Conservation (phyloP, 1,139 yeast genomes). For the Hyphopichia khmerensis region DNA sequence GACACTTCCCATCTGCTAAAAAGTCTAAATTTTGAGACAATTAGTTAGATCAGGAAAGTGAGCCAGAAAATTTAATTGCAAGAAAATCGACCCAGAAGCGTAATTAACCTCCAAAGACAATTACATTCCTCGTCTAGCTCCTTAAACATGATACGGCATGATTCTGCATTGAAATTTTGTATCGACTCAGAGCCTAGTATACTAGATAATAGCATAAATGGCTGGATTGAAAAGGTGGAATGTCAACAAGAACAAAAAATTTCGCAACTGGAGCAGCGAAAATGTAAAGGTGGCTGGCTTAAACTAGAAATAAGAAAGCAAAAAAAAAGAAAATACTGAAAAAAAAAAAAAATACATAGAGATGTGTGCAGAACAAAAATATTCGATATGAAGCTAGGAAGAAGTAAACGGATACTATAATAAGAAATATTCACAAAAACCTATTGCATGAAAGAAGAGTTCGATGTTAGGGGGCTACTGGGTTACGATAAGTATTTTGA, state of each 20-base stretch:
- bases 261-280: constrained; percentile 1
- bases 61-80: background rate
- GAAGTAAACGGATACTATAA: too few species aligned
- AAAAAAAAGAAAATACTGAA: background rate
- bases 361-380: too few species aligned
- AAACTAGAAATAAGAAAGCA: background rate
- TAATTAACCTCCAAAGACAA: too few species aligned
- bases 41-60: background rate
- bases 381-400: too few species aligned
- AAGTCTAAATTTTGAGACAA: background rate
- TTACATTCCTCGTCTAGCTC: too few species aligned
- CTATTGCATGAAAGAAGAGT: too few species aligned
- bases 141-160: background rate
- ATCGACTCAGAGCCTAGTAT: background rate
- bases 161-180: too few species aligned
- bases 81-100: background rate
- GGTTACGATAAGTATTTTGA: too few species aligned
- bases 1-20: background rate
- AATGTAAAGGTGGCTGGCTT: constrained; percentile 7
- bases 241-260: background rate
- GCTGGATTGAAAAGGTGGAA: background rate
- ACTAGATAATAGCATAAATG: background rate
- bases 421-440: too few species aligned
- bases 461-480: too few species aligned
- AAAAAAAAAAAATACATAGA: background rate